Evolutionary conservation across 2,329 filamentous ascomycete species (phyloP), one percentile per base, ranked within the genome.

Genomic region (Pseudogymnoascus sp.): DNA sequence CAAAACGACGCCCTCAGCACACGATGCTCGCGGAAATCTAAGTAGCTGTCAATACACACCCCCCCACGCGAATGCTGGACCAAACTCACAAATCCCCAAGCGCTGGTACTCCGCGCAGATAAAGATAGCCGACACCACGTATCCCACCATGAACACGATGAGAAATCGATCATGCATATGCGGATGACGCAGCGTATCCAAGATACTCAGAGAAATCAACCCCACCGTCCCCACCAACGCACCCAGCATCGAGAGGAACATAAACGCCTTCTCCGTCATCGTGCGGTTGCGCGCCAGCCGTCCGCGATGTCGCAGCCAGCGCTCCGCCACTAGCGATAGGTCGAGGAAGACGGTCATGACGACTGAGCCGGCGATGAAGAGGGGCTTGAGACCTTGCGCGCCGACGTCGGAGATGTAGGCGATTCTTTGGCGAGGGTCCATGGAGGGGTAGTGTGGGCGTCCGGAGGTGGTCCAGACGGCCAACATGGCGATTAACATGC

Each of bases 21-120:
- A 63, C 81, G 83, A 75, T 93, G 84, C 65, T 92, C 78, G 67
- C 88, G 88, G 78, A 93, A 90, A 73, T 88, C 81, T 84, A 66
- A 66, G n/a, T 3, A 57, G 2, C n/a, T 34, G 29, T 57, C 51
- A 57, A 34, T 34, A 34, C 29, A 57, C 8, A 11, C 5, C n/a
- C 26, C 51, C 21, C 26, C 3, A 18, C 10, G 62, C 21, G 16
- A 11, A 42, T 26, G 62, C 42, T 59, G 51, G 5, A 60, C 40
- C 51, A 14, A 36, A 77, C 81, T 62, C 75, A 84, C 83, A 87
- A 62, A 88, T 86, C 26, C 92, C 91, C 1, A 97, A 82, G 2
- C 90, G 86, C 71, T 95, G 88, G 75, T 96, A 97, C 75, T 97
- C 92, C 78, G 85, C 86, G 79, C 93, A 97, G 68, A 93, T 89